Base-by-base conservation (phyloP, 805 yeast genomes). In the Saccharomycopsis malanga region DNA sequence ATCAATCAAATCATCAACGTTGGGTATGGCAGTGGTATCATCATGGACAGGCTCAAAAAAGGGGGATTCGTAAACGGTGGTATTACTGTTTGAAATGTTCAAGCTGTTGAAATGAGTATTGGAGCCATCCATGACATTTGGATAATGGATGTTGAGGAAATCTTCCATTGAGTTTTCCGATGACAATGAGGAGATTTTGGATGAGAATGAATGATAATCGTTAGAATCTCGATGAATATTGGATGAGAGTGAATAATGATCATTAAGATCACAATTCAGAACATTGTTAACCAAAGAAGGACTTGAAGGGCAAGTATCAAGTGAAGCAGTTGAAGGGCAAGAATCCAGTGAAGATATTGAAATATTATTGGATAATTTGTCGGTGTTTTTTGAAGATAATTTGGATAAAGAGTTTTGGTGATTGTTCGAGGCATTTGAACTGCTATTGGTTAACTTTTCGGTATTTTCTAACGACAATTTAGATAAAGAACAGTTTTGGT, bases 21-120 rank as follows among this genome's bases (percentile, higher is more conserved):
- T 30, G 7, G 49, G 29, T n/a, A 29, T 25, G 9, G 21, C 50
- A 22, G 30, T 24, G 25, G 17, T 25, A 9, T 44, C 45, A 24
- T 45, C 52, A 10, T 46, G 32, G 15, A 41, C 45, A 2, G 53
- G 53, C 22, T 41, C 53, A 27, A 46, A 45, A 42, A 49, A 49
- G 17, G 53, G 53, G 18, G 44, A 36, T 30, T 45, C 35, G 35
- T 45, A 21, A 24, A 14, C 14, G 18, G 47, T 23, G 17, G 36
- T n/a, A n/a, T 7, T n/a, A 34, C 7, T 15, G 30, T 29, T 12
- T 14, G 22, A 20, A 20, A 22, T 22, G 32, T n/a, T 40, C 18
- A 23, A 41, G 22, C 14, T 32, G 35, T 22, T 22, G 18, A 15
- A 21, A n/a, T 34, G 15, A 18, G 12, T 9, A 34, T 38, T 24